These are phyloP conservation scores for Candida krabiensis DNA, from an alignment of 805 yeast species.

Conservation along the genomic window DNA sequence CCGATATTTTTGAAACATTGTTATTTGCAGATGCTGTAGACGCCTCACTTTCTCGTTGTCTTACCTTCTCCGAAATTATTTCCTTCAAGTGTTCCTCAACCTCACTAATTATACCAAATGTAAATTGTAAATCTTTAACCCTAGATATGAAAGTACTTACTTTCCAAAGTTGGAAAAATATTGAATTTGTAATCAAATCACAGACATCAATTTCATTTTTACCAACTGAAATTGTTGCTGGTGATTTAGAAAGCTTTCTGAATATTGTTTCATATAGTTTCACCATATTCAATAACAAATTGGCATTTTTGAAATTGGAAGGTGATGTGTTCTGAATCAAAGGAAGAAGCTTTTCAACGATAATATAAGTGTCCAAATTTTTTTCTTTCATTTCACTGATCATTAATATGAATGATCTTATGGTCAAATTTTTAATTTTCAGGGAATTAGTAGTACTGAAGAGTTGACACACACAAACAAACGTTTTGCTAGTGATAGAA, in stretches of 20 bases:
- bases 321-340: constrained; percentile 46
- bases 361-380: constrained; percentile 66
- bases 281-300: constrained; percentile 30
- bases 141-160: constrained; percentile 25
- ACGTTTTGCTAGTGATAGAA: constrained; percentile 68
- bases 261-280: constrained; percentile 31
- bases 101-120: constrained; percentile 17
- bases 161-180: constrained; percentile 38
- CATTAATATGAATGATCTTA: constrained; percentile 58
- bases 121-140: constrained; percentile 21
- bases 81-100: constrained; percentile 22
- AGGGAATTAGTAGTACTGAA: constrained; percentile 85
- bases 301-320: constrained; percentile 31
- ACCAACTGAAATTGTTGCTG: constrained; percentile 23
- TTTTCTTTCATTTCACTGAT: constrained; percentile 43
- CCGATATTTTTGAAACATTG: not conserved
- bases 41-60: constrained; percentile 5
- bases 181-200: constrained; percentile 31
- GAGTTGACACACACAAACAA: constrained; percentile 68
- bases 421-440: constrained; percentile 69
- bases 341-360: constrained; percentile 81
- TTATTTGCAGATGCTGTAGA: not conserved
- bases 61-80: constrained; percentile 17
- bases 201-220: constrained; percentile 25
- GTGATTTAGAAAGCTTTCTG: constrained; percentile 21